Evolutionary conservation across 768 basidiomycete species (phyloP), one percentile per base, ranked within the genome.

Genomic region (Termitomyces sp.): DNA sequence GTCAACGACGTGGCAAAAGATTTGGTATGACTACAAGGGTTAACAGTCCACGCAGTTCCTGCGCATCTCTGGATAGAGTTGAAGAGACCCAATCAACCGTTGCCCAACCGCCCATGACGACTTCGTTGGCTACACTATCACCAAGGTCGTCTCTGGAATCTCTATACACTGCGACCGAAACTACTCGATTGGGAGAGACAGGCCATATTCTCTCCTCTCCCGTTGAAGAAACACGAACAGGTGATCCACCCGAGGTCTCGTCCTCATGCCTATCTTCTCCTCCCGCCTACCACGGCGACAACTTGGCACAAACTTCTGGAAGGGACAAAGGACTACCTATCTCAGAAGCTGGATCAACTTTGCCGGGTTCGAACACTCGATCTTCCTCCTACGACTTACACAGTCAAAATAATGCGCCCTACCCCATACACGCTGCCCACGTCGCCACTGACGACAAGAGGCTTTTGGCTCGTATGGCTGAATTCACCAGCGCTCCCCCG

Each of bases 401-500:
- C 21, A 9, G 16, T 42, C 49, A 51, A 31, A 29, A 32, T 25
- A 38, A 60, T 31, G 65, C 66, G 19, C 34, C 62, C 16, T 64
- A 69, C 16, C 63, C 69, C 14, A 37, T 66, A 23, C 71, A 71
- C 48, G 71, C 71, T 17, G 85, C 81, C n/a, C 85, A 87, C 64
- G 73, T 87, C 46, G 85, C 86, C 17, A 85, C 78, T 2, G 86
- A 87, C 65, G 86, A 87, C 68, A 87, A 87, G 65, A 65, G 71
- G 0, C 60, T 79, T n/a, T 75, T 87, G 41, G 83, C 81, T 25
- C 77, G 75, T 34, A 72, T 87, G 41, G 78, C 74, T 1, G 74
- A 74, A 35, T 60, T 82, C 31, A 82, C 80, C 35, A 85, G 82
- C 58, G 76, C 76, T 19, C 85, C 85, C n/a, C 79, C 79, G 6